Evolutionary conservation across 768 basidiomycete genomes (phyloP).

Genomic region (Gymnopilus junonius): DNA sequence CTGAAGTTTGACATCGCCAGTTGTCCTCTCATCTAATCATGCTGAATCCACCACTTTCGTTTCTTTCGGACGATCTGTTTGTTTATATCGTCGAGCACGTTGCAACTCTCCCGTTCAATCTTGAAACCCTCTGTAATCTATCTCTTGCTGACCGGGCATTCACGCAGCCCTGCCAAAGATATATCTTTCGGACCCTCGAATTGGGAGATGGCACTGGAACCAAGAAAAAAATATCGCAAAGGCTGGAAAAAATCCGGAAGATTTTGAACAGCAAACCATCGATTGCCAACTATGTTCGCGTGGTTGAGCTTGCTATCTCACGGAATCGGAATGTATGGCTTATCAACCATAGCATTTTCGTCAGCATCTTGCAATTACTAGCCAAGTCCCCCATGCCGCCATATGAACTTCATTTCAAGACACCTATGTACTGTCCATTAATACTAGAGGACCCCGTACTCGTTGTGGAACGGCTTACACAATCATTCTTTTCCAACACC

Average conservation of each 20-base stretch:
- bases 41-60: conserved; percentile 13
- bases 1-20: too few relatives aligned
- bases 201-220: neutral
- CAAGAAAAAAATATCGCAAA: neutral
- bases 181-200: neutral
- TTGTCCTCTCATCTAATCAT: too few relatives aligned
- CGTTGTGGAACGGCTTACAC: neutral
- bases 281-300: neutral
- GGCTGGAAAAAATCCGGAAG: neutral
- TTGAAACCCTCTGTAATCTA: neutral
- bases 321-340: neutral
- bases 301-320: neutral
- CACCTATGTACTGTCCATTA: neutral
- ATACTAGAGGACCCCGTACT: neutral
- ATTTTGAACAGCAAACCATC: neutral
- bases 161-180: conserved; percentile 2
- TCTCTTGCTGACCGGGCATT: conserved; percentile 19
- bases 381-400: conserved; percentile 6
- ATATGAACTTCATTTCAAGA: neutral
- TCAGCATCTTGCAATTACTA: conserved; percentile 1
- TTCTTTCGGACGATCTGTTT: conserved; percentile 11
- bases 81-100: conserved; percentile 9
- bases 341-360: neutral
- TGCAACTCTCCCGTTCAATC: conserved; percentile 2
- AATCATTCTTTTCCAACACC: conserved; percentile 5